These are phyloP conservation scores for Scheffersomyces stipitis DNA, from an alignment of 805 yeast species.

Conservation along the genomic window DNA sequence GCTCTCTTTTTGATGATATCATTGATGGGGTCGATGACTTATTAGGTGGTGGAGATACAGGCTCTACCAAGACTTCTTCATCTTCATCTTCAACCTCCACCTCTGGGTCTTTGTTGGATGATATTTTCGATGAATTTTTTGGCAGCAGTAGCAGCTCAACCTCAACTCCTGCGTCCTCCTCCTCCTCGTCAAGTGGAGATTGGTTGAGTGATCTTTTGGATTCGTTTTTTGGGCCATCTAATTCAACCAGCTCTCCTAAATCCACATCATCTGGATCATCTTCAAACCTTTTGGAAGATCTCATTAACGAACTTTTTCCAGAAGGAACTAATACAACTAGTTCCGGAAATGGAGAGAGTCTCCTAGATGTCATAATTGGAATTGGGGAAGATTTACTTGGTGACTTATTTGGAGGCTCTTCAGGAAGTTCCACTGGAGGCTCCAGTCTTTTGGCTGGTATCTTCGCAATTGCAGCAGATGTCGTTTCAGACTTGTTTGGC, in stretches of 20 bases:
- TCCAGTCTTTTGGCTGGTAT: conserved; percentile 1
- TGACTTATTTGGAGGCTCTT: conserved; percentile 13
- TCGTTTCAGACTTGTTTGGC: neutral
- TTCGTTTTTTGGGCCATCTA: conserved; percentile 10
- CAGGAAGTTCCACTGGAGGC: conserved; percentile 2
- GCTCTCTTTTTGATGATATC: conserved; percentile 8
- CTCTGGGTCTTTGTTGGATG: conserved; percentile 3
- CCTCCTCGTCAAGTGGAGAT: conserved; percentile 5
- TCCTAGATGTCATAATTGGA: conserved; percentile 12
- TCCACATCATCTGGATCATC: conserved; percentile 1
- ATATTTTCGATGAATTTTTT: conserved; percentile 10
- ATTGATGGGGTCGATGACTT: conserved; percentile 11
- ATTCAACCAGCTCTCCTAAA: conserved; percentile 9
- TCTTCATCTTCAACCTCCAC: conserved; percentile 5
- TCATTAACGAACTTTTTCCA: neutral
- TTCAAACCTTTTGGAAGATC: neutral
- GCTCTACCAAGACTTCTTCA: conserved; percentile 5
- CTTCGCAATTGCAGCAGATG: neutral
- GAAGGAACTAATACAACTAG: conserved; percentile 2
- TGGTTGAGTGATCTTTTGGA: conserved; percentile 10
- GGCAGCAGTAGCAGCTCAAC: conserved; percentile 6
- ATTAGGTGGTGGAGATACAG: conserved; percentile 1
- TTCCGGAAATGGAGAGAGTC: conserved; percentile 7
- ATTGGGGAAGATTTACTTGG: conserved; percentile 9
- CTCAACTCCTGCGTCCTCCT: conserved; percentile 5